These are phyloP conservation scores for Fagopyrum esculentum DNA, from an alignment of 148 eudicot genomes.

Conservation along the genomic window DNA sequence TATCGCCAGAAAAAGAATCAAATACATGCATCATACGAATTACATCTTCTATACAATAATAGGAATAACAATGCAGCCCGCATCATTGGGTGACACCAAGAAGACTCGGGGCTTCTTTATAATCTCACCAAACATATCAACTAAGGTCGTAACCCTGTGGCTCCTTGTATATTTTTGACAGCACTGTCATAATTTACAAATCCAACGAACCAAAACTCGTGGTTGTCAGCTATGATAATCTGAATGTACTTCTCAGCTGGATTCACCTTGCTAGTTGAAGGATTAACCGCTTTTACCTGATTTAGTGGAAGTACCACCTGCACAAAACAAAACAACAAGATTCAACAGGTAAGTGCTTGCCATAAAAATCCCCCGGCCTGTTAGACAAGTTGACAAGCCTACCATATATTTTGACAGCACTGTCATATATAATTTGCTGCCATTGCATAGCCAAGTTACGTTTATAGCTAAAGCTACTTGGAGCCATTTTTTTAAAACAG, in stretches of 20 bases:
- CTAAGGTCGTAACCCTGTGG: not conserved
- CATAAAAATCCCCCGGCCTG: not conserved
- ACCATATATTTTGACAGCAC: not conserved
- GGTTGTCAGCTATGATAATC: conserved; percentile 71
- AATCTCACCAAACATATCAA: not conserved
- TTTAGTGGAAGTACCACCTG: conserved; percentile 71
- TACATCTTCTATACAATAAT: conserved; percentile 1
- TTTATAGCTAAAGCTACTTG: conserved; percentile 1
- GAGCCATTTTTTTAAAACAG: not conserved
- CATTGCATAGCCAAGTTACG: not conserved
- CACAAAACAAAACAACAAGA: not conserved
- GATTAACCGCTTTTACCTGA: conserved; percentile 80
- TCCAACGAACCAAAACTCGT: conserved; percentile 92
- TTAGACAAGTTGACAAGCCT: not conserved
- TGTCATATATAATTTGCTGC: not conserved
- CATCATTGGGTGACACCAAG: not conserved
- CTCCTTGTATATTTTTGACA: conserved; percentile 62
- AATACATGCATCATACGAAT: not conserved
- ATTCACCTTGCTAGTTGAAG: conserved; percentile 63
- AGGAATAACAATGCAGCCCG: not conserved
- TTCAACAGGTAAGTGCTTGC: not conserved
- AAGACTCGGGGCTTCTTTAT: not conserved
- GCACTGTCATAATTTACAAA: conserved; percentile 76
- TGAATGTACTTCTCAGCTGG: conserved; percentile 79
- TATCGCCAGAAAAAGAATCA: not conserved